Evolutionary conservation across 257 asterid genomes (phyloP), one percentile per base, ranked within the genome.

Genomic region (Solanum gandarillasii): DNA sequence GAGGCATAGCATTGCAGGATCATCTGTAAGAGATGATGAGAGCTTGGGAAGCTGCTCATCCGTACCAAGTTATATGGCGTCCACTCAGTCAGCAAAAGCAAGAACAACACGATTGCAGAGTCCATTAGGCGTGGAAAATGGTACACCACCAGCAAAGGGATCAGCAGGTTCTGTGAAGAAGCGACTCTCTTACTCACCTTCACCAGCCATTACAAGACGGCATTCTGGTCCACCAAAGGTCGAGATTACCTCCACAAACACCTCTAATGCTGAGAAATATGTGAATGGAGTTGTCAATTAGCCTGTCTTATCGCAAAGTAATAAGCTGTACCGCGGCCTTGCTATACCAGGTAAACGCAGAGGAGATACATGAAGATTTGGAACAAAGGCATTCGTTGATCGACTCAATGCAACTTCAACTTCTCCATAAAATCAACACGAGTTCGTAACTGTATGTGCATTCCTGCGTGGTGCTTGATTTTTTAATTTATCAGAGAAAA

Each of bases 81-180:
- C 98, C 18, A 96, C 99, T 55, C 88, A 90, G 46, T 96, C 99
- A 1, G 97, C 99, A 6, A 96, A 94, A 88, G 98, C 98, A 52
- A 96, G 94, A 92, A 91, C 92, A 92, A 90, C 93, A n/a, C 93
- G 92, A 88, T 87, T 94, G 90, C 91, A 92, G 41, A 94, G 98
- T 71, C 98, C 99, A 0, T 88, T 92, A 41, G 98, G 93, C 29
- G 25, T 90, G 86, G 98, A 94, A 88, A 93, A 92, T 52, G 94
- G 92, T 13, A 81, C 68, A 13, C 87, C 92, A 10, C 91, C 92
- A 0, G 98, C 93, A 78, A 95, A 94, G 89, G 96, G 91, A 23
- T 89, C 96, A 2, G 88, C 62, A 0, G 95, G 89, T 5, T 48
- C 90, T 2, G 98, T 91, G 18, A 95, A 94, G 95, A 96, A 96